Evolutionary conservation across 75 land plant species (phyloP), one percentile per base, ranked within the genome.

Genomic region (Sequoiadendron giganteum): DNA sequence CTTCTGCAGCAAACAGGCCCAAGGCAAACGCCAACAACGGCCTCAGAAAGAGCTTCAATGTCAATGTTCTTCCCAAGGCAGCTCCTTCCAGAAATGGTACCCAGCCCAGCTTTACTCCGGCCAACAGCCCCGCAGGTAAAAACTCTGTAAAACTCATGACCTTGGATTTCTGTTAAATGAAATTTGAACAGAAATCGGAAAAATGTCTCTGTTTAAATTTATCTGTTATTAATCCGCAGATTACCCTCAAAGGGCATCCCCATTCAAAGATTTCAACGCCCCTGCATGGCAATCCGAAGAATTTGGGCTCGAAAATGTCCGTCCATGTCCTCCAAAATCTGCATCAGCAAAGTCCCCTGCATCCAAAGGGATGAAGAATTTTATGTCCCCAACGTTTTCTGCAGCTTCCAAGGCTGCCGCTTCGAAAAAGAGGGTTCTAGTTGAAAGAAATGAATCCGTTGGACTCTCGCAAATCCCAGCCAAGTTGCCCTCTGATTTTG

Each of bases 331-430:
- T 52, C 82, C 77, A 2, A 91, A 83, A 42, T 77, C 85, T 10
- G 55, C 55, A 38, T 56, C 84, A 28, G 77, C 85, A 18, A 75
- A 86, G 30, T 89, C 92, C 1, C 89, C 90, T 0, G 65, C 83
- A 16, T 28, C 32, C 42, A 90, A 88, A 84, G 88, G 87, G 1
- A 54, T 89, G 25, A 94, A 94, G 87, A 89, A 87, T 55, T 94
- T 94, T 90, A 94, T 94, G 95, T 88, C 92, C 56, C 95, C 95
- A 0, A 94, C 95, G 6, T 91, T 94, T 77, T 94, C 95, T 1
- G 95, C 95, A 0, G 90, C 91, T 45, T 93, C 93, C 18, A 93
- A 93, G 90, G 40, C 85, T 5, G 86, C 91, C 2, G 89, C 92
- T 2, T 90, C 95, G 9, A 91, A 87, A 75, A 93, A 88, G 94